A percentile compares a stretch with the other conserved stretches of the same genome.
Conservation (phyloP, 2,329 filamentous ascomycete genomes). For the Tolypocladium amazonense region DNA sequence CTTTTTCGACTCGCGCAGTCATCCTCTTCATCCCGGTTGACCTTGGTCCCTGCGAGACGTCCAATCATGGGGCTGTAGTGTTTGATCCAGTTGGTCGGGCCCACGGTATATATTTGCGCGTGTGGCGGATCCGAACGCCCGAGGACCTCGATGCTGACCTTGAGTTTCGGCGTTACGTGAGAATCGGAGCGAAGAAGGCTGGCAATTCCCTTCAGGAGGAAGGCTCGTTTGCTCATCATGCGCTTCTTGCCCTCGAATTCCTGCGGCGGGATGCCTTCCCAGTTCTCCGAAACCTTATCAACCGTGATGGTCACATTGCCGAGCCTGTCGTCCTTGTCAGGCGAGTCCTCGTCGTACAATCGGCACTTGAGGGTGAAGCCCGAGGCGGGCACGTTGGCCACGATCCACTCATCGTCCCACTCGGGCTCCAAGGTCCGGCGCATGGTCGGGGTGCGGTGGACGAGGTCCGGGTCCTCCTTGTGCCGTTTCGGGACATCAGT, state of each 20-base stretch:
- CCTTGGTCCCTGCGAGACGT: slow-evolving; percentile 62
- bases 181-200: slow-evolving; percentile 49
- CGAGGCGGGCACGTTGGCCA: slow-evolving; percentile 71
- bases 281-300: slow-evolving; percentile 47
- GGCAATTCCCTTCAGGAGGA: slow-evolving; percentile 59
- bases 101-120: slow-evolving; percentile 68
- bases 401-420: slow-evolving; percentile 81
- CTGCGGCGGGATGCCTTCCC: slow-evolving; percentile 56
- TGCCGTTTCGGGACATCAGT: slow-evolving; percentile 63
- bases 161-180: slow-evolving; percentile 60
- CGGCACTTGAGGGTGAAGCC: slow-evolving; percentile 80
- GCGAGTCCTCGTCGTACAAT: slow-evolving; percentile 82
- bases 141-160: slow-evolving; percentile 67
- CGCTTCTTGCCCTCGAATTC: slow-evolving; percentile 70
- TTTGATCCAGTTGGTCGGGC: slow-evolving; percentile 64
- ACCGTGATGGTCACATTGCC: slow-evolving; percentile 73
- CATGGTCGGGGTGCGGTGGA: slow-evolving; percentile 66
- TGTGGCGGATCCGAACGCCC: slow-evolving; percentile 60
- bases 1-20: slow-evolving; percentile 16
- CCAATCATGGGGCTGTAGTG: slow-evolving; percentile 88
- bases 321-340: slow-evolving; percentile 76
- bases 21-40: slow-evolving; percentile 46
- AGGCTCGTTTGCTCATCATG: slow-evolving; percentile 78
- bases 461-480: slow-evolving; percentile 72
- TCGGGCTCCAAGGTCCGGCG: slow-evolving; percentile 60